Percentiles rank a stretch among this genome's conserved stretches.
Evolutionary conservation across 805 yeast species (phyloP).

Genomic region (Blastobotrys attinorum): DNA sequence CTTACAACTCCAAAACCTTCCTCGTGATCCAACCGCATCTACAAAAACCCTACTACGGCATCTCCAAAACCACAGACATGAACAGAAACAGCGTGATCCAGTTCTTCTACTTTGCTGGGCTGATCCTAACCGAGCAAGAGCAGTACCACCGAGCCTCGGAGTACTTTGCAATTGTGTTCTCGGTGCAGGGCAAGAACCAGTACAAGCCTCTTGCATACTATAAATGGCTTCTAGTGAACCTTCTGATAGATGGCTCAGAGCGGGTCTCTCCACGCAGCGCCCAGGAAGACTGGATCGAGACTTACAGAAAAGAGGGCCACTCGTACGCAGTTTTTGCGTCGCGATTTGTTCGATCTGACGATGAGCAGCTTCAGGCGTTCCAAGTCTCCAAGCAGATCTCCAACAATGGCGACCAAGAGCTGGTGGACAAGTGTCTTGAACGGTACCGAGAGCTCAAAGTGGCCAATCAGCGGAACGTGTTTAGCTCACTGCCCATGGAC

Average conservation of each 20-base stretch:
- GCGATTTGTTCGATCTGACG: too few relatives aligned
- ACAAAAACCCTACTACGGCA: neutral
- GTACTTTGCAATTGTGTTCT: conserved; percentile 2
- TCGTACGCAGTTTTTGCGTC: neutral
- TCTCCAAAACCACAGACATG: neutral
- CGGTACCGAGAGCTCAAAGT: neutral
- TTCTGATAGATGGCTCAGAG: neutral
- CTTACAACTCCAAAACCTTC: conserved; percentile 1
- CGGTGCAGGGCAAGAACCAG: neutral
- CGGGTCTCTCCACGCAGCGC: neutral
- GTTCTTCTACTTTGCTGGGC: conserved; percentile 5
- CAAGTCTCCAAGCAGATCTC: neutral
- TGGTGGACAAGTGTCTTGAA: neutral
- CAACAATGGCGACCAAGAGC: neutral
- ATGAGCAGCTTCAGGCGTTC: too few relatives aligned
- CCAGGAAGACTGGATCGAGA: neutral
- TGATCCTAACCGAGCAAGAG: conserved; percentile 3
- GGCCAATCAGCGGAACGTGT: neutral
- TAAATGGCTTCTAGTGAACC: neutral
- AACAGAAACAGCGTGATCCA: conserved; percentile 1
- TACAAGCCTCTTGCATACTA: neutral
- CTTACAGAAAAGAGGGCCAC: neutral
- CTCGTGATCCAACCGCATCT: neutral
- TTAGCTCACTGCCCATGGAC: neutral
- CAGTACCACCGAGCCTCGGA: conserved; percentile 6